phyloP scores from a whole-genome alignment of 768 basidiomycete genomes.

The Glaciozyma martinii region DNA sequence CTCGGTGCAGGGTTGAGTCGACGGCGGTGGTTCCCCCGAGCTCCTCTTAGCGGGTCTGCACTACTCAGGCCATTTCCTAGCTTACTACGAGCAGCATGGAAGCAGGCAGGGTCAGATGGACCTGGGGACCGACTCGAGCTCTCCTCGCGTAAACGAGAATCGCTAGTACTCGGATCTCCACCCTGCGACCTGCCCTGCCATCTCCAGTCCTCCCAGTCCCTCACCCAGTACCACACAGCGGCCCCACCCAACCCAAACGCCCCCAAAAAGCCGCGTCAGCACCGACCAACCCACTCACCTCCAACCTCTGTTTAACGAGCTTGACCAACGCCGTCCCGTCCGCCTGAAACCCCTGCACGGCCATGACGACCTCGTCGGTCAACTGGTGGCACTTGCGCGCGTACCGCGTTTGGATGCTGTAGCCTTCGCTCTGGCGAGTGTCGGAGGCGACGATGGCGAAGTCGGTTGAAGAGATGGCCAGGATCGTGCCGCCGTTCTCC shows the following conservation, averaged over 20 bases:
- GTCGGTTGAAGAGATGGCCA: constrained; percentile 78
- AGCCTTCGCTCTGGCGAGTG: constrained; percentile 94
- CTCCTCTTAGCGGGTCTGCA: no score
- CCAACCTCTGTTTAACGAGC: constrained; percentile 85
- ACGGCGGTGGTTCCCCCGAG: no score
- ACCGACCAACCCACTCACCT: constrained; percentile 51
- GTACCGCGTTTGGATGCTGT: constrained; percentile 93
- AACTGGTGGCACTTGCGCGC: constrained; percentile 89
- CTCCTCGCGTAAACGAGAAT: no score
- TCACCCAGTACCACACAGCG: neutral
- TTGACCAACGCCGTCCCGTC: constrained; percentile 98
- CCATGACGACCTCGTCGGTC: constrained; percentile 60
- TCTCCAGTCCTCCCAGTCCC: no score
- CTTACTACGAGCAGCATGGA: no score
- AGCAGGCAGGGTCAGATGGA: no score
- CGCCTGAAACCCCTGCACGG: constrained; percentile 93
- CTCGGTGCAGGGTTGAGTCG: no score
- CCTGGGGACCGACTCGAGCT: no score
- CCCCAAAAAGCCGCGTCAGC: no score
- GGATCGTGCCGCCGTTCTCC: constrained; percentile 56
- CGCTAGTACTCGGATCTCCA: no score
- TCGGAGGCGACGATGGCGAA: constrained; percentile 94
- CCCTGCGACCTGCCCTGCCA: no score
- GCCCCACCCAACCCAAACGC: neutral
- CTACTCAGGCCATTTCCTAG: no score